Conservation (phyloP, 208 protist species). For the Phytomonas sp. region DNA sequence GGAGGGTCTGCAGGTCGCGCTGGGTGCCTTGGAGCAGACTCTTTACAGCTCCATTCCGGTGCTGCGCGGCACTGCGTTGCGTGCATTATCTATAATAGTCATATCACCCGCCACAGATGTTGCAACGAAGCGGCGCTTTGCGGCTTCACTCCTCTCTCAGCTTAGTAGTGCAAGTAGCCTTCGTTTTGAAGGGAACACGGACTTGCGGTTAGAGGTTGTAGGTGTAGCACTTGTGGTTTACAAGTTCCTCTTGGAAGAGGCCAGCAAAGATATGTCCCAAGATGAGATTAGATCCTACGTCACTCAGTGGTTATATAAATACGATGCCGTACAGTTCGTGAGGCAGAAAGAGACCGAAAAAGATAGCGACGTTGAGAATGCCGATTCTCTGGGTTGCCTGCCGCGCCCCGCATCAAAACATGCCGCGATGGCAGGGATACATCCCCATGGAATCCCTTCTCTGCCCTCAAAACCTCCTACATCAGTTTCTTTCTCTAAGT, state of each 20-base stretch:
- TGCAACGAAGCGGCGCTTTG: conserved; percentile 25
- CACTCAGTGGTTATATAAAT: conserved; percentile 33
- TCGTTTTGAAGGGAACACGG: conserved; percentile 40
- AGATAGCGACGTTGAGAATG: neutral
- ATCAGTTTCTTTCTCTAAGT: neutral
- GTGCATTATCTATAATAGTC: conserved; percentile 53
- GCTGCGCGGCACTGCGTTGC: conserved; percentile 52
- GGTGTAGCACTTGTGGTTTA: conserved; percentile 34
- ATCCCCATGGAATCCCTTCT: neutral
- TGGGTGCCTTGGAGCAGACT: conserved; percentile 27
- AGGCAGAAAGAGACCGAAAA: neutral
- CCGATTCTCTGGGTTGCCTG: neutral
- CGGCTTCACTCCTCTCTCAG: conserved; percentile 24
- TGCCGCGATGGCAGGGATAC: neutral
- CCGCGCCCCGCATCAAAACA: neutral
- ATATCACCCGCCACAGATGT: conserved; percentile 22
- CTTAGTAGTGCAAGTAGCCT: conserved; percentile 17
- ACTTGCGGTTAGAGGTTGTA: conserved; percentile 51
- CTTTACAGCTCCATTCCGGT: conserved; percentile 30
- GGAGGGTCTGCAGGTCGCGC: conserved; percentile 16
- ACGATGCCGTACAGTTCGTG: neutral
- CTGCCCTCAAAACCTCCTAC: neutral
- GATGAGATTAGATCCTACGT: conserved; percentile 59
- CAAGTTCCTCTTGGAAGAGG: conserved; percentile 44
- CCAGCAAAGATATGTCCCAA: conserved; percentile 31